Base-by-base conservation (phyloP, 345 rosid species). In the Boechera retrofracta region DNA sequence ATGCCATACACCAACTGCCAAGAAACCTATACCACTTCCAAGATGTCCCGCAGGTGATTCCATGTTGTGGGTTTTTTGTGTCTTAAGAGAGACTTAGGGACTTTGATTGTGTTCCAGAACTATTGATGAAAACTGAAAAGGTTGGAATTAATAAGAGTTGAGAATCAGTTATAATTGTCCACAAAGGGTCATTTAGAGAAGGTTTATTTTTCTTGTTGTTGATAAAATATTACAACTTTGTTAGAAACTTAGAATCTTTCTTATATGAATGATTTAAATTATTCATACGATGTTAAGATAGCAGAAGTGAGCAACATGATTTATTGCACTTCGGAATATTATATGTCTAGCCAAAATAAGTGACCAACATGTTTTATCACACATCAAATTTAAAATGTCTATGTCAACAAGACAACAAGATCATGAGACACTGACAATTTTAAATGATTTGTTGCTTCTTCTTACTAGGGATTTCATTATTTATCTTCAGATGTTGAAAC, bases 21-120 rank as follows among this genome's bases (percentile, higher is more conserved):
- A 33, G 84, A 91, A 85, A 71, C 84, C 89, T 21, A 82, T 26
- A 3, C 97, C 94, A 2, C 89, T 87, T 53, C 83, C 81, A 6
- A 88, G 89, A 82, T 91, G 97, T 38, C 91, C 97, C 44, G 83
- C 83, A 31, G 86, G 81, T 78, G 79, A 73, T n/a, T 91, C 97
- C 94, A 91, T 67, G 85, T 11, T 29, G 4, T 36, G 9, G 29
- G 18, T 13, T 66, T 21, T 66, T 49, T 31, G 32, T 49, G 33
- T 67, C 7, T 24, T 6, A 62, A 49, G 15, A 28, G 24, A 64
- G 53, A 64, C n/a, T 18, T 7, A 7, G 44, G 12, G 12, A 59
- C 4, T 31, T 55, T 10, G 36, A 11, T 10, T 26, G 29, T n/a
- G 15, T n/a, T 9, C 52, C 12, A 63, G 35, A 60, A 18, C 16